These are phyloP conservation scores for Lathyrus aphaca DNA, from an alignment of 306 rosid species.

Conservation along the genomic window DNA sequence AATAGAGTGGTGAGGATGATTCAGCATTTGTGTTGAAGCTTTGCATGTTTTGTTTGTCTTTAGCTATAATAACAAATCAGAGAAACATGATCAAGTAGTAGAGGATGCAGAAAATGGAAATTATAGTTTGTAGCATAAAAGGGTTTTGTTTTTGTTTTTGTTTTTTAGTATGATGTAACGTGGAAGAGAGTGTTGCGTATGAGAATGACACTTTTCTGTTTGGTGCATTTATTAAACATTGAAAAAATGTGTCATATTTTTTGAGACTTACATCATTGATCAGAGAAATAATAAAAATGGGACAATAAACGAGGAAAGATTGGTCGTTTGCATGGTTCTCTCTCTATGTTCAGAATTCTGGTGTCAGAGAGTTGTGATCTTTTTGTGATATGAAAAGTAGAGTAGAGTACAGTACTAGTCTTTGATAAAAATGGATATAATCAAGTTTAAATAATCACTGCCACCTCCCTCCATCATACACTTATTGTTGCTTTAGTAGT, in stretches of 20 bases:
- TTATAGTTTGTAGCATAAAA: constrained; percentile 36
- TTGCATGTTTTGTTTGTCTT: constrained; percentile 55
- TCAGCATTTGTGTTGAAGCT: constrained; percentile 57
- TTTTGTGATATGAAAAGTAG: not conserved
- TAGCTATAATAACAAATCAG: not conserved
- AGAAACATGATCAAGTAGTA: constrained; percentile 1
- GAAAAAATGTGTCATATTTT: not conserved
- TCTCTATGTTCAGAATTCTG: not conserved
- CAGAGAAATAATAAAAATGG: not conserved
- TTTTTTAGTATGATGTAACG: constrained; percentile 43
- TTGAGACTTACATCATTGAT: not conserved
- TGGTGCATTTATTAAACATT: not conserved
- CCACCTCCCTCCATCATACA: not conserved
- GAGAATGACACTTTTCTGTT: constrained; percentile 40
- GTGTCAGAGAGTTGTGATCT: not conserved
- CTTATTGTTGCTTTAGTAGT: not conserved
- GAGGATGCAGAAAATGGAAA: constrained; percentile 27
- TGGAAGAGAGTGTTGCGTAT: constrained; percentile 62
- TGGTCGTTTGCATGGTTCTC: not conserved
- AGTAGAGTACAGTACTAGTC: not conserved
- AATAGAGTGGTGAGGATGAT: constrained; percentile 53
- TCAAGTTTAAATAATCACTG: not conserved
- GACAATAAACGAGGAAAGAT: not conserved
- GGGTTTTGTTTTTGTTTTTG: constrained; percentile 27
- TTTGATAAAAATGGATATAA: not conserved